These are phyloP conservation scores for Lagerstroemia speciosa DNA, from an alignment of 345 rosid genomes.

Conservation along the genomic window DNA sequence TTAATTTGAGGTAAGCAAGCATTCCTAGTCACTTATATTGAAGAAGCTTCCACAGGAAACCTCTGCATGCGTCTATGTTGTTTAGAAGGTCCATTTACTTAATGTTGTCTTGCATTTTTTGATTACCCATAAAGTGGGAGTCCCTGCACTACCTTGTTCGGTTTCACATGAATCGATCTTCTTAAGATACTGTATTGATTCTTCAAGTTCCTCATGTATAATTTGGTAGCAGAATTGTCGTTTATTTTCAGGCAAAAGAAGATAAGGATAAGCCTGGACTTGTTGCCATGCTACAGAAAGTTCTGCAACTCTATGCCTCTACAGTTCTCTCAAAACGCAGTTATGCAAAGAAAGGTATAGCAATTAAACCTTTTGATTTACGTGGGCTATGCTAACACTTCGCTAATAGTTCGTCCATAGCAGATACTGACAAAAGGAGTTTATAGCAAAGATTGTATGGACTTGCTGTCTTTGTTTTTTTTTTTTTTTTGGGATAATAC, in stretches of 20 bases:
- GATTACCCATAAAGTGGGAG: background rate
- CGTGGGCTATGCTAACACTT: background rate
- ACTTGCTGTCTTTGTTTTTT: background rate
- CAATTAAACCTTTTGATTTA: background rate
- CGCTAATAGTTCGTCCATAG: background rate
- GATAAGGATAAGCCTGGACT: conserved; percentile 90
- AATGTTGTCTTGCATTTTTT: background rate
- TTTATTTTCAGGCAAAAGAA: conserved; percentile 63
- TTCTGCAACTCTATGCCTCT: conserved; percentile 83
- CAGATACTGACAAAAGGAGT: background rate
- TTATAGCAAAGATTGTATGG: background rate
- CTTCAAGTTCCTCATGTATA: background rate
- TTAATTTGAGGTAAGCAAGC: background rate
- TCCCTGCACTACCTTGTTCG: background rate
- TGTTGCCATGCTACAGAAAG: conserved; percentile 85
- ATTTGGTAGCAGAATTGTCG: conserved; percentile 5
- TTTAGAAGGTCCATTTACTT: background rate
- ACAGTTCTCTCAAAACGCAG: conserved; percentile 72
- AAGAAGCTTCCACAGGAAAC: background rate
- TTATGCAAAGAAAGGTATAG: conserved; percentile 79
- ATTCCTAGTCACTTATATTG: background rate
- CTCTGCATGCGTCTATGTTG: background rate
- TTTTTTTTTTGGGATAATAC: background rate
- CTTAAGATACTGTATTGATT: background rate
- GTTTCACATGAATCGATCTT: background rate